These are phyloP conservation scores for Chrysosporium queenslandicum DNA, from an alignment of 2,329 filamentous ascomycete genomes.

Conservation along the genomic window DNA sequence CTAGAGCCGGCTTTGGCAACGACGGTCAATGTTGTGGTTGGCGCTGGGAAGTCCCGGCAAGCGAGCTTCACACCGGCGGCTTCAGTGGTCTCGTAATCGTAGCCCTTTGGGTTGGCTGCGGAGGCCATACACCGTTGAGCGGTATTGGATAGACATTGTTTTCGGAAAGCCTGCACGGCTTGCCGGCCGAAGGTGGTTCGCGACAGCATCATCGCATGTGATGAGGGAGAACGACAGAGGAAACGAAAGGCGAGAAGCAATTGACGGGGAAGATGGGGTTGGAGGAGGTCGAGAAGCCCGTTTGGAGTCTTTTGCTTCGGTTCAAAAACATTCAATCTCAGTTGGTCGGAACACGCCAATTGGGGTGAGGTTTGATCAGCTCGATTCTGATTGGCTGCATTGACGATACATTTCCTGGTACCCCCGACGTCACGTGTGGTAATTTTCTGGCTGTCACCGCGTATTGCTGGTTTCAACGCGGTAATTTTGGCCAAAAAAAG, in stretches of 20 bases:
- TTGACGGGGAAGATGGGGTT: conserved; percentile 24
- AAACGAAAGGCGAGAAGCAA: conserved; percentile 26
- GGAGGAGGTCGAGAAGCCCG: conserved; percentile 22
- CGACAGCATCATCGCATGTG: conserved; percentile 56
- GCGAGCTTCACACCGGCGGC: conserved; percentile 84
- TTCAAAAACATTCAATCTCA: conserved; percentile 6
- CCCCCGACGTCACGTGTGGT: conserved; percentile 14
- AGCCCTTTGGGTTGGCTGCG: conserved; percentile 59
- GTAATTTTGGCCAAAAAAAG: conserved; percentile 8
- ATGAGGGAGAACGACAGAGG: conserved; percentile 39
- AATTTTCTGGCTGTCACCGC: not conserved
- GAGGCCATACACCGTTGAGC: conserved; percentile 54
- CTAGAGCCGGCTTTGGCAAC: conserved; percentile 91
- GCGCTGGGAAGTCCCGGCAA: conserved; percentile 76
- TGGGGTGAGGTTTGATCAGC: conserved; percentile 10
- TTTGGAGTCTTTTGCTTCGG: not conserved
- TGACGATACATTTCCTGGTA: conserved; percentile 26
- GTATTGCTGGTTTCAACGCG: conserved; percentile 43
- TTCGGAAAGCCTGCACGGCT: conserved; percentile 53
- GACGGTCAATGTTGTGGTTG: conserved; percentile 81
- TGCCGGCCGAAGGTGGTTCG: conserved; percentile 55
- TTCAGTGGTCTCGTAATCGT: conserved; percentile 80
- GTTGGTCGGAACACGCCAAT: conserved; percentile 5
- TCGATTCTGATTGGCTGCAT: conserved; percentile 29
- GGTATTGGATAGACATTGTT: conserved; percentile 48